Conservation (phyloP, 306 rosid species). For the Sophora flavescens region DNA sequence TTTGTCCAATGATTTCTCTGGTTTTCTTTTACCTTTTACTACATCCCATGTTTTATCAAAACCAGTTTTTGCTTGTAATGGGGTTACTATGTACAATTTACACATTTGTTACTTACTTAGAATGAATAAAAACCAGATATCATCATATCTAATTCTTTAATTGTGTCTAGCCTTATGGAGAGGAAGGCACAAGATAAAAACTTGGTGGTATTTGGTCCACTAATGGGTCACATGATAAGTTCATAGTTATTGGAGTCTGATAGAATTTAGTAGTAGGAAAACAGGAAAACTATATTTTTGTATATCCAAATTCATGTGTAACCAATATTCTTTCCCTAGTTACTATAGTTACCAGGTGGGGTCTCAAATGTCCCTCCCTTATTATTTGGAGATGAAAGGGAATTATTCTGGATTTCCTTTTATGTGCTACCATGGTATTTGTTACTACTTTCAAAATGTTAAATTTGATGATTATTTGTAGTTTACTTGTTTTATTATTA, state of each 20-base stretch:
- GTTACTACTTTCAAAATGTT: slow-evolving; percentile 1
- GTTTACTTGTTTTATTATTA: not conserved
- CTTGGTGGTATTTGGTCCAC: slow-evolving; percentile 47
- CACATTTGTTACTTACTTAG: slow-evolving; percentile 35
- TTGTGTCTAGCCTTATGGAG: slow-evolving; percentile 28
- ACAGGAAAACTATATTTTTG: not conserved
- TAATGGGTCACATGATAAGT: slow-evolving; percentile 31
- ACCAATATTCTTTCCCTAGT: slow-evolving; percentile 24
- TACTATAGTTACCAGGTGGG: slow-evolving; percentile 15
- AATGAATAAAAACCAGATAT: slow-evolving; percentile 40
- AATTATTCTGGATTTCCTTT: slow-evolving; percentile 12
- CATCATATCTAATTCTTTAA: slow-evolving; percentile 8
- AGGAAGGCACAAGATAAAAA: slow-evolving; percentile 43
- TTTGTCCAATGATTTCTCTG: no score
- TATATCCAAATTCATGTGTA: slow-evolving; percentile 40
- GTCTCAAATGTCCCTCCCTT: slow-evolving; percentile 34
- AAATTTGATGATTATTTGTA: slow-evolving; percentile 7
- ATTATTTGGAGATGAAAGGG: slow-evolving; percentile 7
- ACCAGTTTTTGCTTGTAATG: slow-evolving; percentile 48
- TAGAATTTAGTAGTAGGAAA: slow-evolving; percentile 4
- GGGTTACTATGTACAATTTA: slow-evolving; percentile 35
- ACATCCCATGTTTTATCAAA: slow-evolving; percentile 61
- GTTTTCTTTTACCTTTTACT: slow-evolving; percentile 25
- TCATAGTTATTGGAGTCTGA: slow-evolving; percentile 28
- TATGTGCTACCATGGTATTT: not conserved